Base-by-base conservation (phyloP, 192 early-diverging fungal genomes). In the Spinellus fusiger region DNA sequence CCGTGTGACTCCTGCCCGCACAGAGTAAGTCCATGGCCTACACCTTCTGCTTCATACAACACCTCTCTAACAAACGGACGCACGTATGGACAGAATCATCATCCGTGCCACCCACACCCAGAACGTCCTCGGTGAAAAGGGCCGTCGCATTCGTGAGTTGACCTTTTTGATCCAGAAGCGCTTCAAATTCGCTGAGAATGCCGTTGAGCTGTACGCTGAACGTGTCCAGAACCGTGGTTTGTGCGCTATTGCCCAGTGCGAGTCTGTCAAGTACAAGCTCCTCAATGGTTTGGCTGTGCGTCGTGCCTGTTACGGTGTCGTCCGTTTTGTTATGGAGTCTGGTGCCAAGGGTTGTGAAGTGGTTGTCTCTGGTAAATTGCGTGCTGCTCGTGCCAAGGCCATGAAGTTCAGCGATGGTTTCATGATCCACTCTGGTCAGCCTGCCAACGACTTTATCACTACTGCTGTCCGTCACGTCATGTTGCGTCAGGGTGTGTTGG, bases 361-460 rank as follows among this genome's bases (percentile, higher is more conserved):
- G 59, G 84, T 99, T 75, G 90, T 99, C 65, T 96, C 94, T 64
- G 96, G 96, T 68, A 98, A 98, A 89, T 89, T 98, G 66, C 94
- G 96, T 81, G 96, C 89, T 78, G 94, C 94, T 61, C 96, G 96
- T 93, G 96, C 96, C 80, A 99, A 99, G 91, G 86, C 96, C 56
- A 96, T 96, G 96, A 99, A 99, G 89, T 99, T 99, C 84, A 84
- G 87, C 77, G 94, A 96, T 75, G 96, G 96, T 67, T 96, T 99
- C 88, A 96, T 99, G 94, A 90, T 98, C 80, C 94, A 98, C 92
- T 96, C 94, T 77, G 96, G 96, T 84, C 90, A 97, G 79, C 96
- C 96, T 77, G 90, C 93, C 71, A 79, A 84, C 75, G 91, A 95
- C 80, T 95, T 85, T 78, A 94, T 98, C 74, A 93, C 96, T 84